Conservation (phyloP, 331 rosid species). For the Erythrophleum ivorense region DNA sequence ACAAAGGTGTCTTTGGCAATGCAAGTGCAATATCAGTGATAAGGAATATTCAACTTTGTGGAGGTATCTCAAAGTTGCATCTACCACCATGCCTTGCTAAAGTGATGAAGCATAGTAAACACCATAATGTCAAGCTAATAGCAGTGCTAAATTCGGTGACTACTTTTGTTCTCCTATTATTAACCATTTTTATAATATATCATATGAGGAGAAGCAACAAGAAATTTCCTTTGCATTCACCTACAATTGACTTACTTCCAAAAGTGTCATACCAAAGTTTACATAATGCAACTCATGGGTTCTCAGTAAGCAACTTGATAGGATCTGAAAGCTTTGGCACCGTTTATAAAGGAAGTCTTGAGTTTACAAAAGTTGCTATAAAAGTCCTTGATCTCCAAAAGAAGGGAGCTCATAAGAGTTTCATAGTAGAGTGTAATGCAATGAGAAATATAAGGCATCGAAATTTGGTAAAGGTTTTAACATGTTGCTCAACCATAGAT, state of each 20-base stretch:
- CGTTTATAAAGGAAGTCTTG: too few relatives aligned
- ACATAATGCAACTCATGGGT: background rate
- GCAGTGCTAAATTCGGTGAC: background rate
- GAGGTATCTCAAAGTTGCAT: background rate
- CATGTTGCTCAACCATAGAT: too few relatives aligned
- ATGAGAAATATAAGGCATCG: too few relatives aligned
- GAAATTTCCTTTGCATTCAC: background rate
- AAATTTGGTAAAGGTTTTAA: too few relatives aligned
- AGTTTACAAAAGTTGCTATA: background rate
- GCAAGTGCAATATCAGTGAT: background rate
- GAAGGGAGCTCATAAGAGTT: background rate
- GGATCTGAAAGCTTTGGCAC: background rate
- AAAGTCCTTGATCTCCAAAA: background rate
- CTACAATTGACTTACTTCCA: background rate
- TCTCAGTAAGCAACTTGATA: background rate
- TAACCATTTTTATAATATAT: background rate
- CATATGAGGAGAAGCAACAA: background rate
- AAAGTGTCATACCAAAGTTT: background rate
- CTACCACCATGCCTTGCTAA: background rate
- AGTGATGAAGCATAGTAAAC: background rate
- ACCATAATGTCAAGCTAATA: too few relatives aligned
- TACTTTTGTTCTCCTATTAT: background rate
- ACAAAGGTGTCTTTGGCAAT: background rate
- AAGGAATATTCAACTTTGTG: background rate
- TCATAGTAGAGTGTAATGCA: too few relatives aligned